These are phyloP conservation scores for Dalechampia spathulata DNA, from an alignment of 441 rosid genomes.

Conservation along the genomic window DNA sequence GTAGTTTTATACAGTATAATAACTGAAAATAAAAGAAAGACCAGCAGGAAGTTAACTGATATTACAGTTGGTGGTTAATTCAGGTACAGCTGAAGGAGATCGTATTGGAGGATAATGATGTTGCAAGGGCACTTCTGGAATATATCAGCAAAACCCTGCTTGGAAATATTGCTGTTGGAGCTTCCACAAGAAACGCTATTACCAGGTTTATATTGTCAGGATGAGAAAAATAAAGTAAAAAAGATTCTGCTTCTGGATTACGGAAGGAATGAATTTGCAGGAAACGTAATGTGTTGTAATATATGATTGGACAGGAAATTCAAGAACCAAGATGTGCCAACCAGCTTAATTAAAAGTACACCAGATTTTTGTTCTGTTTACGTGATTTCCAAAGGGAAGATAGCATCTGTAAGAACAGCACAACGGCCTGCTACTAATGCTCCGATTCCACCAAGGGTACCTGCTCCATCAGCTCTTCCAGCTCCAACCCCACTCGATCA, in stretches of 20 bases:
- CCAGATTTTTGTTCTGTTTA: slow-evolving; percentile 73
- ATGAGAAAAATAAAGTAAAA: neutral
- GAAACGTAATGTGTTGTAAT: neutral
- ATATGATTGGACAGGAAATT: slow-evolving; percentile 27
- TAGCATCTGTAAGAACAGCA: slow-evolving; percentile 38
- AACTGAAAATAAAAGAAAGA: too few species aligned
- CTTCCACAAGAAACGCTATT: slow-evolving; percentile 50
- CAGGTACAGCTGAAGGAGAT: slow-evolving; percentile 62
- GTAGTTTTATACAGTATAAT: neutral
- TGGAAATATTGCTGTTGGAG: slow-evolving; percentile 54
- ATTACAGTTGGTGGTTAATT: neutral
- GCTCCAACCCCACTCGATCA: slow-evolving; percentile 17
- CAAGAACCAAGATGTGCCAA: slow-evolving; percentile 46
- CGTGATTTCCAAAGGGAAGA: slow-evolving; percentile 73
- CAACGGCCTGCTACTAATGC: slow-evolving; percentile 41
- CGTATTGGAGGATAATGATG: slow-evolving; percentile 52
- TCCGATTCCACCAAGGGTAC: slow-evolving; percentile 43
- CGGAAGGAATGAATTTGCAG: neutral
- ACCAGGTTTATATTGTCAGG: slow-evolving; percentile 33
- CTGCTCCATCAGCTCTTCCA: slow-evolving; percentile 21
- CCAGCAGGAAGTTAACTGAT: too few species aligned
- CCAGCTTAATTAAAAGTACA: slow-evolving; percentile 38
- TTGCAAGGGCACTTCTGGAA: slow-evolving; percentile 54
- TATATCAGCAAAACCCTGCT: slow-evolving; percentile 45
- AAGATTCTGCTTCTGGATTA: neutral